Evolutionary conservation across 768 basidiomycete species (phyloP), one percentile per base, ranked within the genome.

Genomic region (Leccinum longicurvipes): DNA sequence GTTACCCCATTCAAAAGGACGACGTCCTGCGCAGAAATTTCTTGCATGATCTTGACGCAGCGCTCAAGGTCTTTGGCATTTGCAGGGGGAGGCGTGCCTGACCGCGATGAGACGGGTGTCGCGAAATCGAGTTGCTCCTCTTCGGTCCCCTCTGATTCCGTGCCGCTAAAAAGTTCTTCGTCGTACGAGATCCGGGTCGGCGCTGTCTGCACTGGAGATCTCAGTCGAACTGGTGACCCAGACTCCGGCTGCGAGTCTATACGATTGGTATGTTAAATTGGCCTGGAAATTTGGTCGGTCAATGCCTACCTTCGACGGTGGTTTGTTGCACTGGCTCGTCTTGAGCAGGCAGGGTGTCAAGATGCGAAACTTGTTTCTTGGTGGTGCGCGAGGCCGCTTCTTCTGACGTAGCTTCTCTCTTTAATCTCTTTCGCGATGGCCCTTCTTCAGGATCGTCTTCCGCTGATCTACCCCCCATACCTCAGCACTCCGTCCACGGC

Each of bases 1-100:
- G 51, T 29, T 3, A 46, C 54, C 29, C 61, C 47, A 1, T 47
- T 39, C 34, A 72, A 39, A 23, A 65, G 36, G 3, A 7, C 39
- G 3, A 54, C 29, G 25, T 72, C 67, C 17, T 63, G 52, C 1
- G 15, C 28, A 17, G 65, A 61, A 27, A 71, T 61, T 11, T 61
- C 53, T 32, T 41, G 58, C 65, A 73, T 73, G 42, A 72, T 64
- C 5, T 34, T 42, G 32, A 71, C 67, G 23, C 60, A 61, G 9
- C 61, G 65, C 7, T 60, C 19, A 11, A 73, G 62, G 24, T 67
- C 50, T 3, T 53, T 42, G 6, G 61, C 50, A 8, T 60, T 60
- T 19, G 67, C 57, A 1, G 51, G 29, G 1, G 51, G 55, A 21
- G 65, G 65, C 6, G 65, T 72, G 21, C 60, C 59, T 3, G 57